phyloP scores from a whole-genome alignment of 805 yeast genomes.

The Kockiozyma suomiensis region DNA sequence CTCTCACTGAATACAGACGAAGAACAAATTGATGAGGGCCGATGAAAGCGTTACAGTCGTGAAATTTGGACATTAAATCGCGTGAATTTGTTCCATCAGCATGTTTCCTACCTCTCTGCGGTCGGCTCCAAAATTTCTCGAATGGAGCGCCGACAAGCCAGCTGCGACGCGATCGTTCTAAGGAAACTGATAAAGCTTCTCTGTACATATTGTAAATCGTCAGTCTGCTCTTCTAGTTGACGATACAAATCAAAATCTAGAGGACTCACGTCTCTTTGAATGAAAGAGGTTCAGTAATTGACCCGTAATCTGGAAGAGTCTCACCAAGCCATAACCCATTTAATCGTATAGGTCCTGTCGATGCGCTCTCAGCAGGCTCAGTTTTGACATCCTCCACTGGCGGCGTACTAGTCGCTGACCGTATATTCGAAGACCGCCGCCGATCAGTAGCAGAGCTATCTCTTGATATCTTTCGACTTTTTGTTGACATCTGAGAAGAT shows the following conservation, averaged over 20 bases:
- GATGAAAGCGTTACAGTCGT: conserved; percentile 68
- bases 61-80: conserved; percentile 85
- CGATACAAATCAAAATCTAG: neutral
- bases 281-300: conserved; percentile 65
- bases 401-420: neutral
- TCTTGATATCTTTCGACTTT: conserved; percentile 6
- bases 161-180: conserved; percentile 70
- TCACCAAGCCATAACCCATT: conserved; percentile 61
- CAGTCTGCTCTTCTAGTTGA: neutral
- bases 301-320: conserved; percentile 63
- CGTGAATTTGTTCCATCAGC: conserved; percentile 60
- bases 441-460: conserved; percentile 9
- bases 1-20: conserved; percentile 80
- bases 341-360: neutral
- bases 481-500: neutral
- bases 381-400: neutral
- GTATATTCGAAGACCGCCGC: neutral
- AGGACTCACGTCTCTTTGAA: conserved; percentile 67
- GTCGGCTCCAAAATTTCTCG: conserved; percentile 77
- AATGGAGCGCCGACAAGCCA: conserved; percentile 72
- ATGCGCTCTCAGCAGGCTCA: conserved; percentile 9
- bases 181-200: conserved; percentile 42
- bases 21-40: conserved; percentile 87
- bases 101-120: conserved; percentile 57
- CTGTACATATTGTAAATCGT: conserved; percentile 3